A percentile compares a stretch with the other conserved stretches of the same genome.
phyloP scores from a whole-genome alignment of 306 rosid genomes.

The Bauhinia variegata region DNA sequence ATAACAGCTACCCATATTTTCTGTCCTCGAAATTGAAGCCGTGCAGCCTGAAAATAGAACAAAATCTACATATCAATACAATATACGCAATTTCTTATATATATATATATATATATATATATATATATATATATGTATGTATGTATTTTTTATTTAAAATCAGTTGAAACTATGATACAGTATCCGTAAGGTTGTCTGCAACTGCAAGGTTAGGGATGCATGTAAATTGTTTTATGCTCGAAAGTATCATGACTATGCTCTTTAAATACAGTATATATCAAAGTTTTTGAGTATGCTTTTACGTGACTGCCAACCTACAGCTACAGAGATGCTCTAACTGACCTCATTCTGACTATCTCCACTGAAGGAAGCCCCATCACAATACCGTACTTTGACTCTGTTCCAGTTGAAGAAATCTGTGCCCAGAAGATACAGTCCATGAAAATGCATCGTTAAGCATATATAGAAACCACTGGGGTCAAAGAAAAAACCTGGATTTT shows the following conservation, averaged over 20 bases:
- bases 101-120: too few species aligned
- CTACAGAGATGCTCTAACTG: slow-evolving; percentile 32
- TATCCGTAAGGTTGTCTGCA: background rate
- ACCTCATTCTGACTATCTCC: slow-evolving; percentile 77
- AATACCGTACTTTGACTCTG: slow-evolving; percentile 79
- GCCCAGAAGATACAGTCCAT: slow-evolving; percentile 18
- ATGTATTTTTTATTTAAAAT: background rate
- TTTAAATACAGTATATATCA: background rate
- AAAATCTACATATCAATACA: slow-evolving; percentile 32
- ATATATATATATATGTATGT: too few species aligned
- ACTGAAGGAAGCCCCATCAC: slow-evolving; percentile 88
- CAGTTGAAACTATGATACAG: background rate
- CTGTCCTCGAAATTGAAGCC: slow-evolving; percentile 86
- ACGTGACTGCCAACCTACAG: background rate
- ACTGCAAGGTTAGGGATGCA: too few species aligned
- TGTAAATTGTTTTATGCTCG: slow-evolving; percentile 3
- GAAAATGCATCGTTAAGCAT: slow-evolving; percentile 6
- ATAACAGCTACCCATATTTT: slow-evolving; percentile 82
- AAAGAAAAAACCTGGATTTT: slow-evolving; percentile 66
- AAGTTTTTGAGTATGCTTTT: background rate
- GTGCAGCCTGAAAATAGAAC: slow-evolving; percentile 59
- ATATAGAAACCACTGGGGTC: slow-evolving; percentile 18
- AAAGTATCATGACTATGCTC: background rate
- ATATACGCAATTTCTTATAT: too few species aligned
- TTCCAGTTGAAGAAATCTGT: slow-evolving; percentile 95